phyloP scores from a whole-genome alignment of 176 grass and related monocot genomes.

The Musa schizocarpa region DNA sequence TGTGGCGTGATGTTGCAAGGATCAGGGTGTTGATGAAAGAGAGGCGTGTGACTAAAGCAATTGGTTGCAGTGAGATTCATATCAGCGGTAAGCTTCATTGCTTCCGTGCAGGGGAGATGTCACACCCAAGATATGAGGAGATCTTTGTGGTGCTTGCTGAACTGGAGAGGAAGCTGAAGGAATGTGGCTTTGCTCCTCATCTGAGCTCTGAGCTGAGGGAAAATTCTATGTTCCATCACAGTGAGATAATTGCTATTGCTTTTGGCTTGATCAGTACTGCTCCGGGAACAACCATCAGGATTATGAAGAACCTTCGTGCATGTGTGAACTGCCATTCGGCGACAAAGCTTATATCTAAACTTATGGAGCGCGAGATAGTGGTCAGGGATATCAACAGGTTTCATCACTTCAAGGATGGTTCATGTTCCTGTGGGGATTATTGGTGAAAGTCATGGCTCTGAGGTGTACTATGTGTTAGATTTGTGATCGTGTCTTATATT shows the following conservation, averaged over 20 bases:
- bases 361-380: slow-evolving; percentile 8
- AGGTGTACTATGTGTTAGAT: no score
- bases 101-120: slow-evolving; percentile 11
- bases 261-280: slow-evolving; percentile 17
- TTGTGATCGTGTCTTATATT: no score
- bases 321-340: slow-evolving; percentile 26
- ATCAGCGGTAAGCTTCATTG: slow-evolving; percentile 36
- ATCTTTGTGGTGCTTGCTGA: slow-evolving; percentile 10
- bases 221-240: slow-evolving; percentile 20
- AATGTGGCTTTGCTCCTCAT: slow-evolving; percentile 21
- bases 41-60: slow-evolving; percentile 47
- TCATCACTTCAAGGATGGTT: slow-evolving; percentile 16
- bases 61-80: slow-evolving; percentile 41
- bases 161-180: slow-evolving; percentile 27
- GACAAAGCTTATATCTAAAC: slow-evolving; percentile 15
- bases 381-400: slow-evolving; percentile 17
- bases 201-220: slow-evolving; percentile 12
- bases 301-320: slow-evolving; percentile 21
- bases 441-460: not conserved
- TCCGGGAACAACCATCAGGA: slow-evolving; percentile 16
- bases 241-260: slow-evolving; percentile 23
- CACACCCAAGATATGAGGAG: slow-evolving; percentile 13
- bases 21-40: slow-evolving; percentile 52
- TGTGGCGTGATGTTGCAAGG: slow-evolving; percentile 60
- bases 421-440: slow-evolving; percentile 22